Conservation (phyloP, 176 grass and related monocot species). For the Eleusine coracana region DNA sequence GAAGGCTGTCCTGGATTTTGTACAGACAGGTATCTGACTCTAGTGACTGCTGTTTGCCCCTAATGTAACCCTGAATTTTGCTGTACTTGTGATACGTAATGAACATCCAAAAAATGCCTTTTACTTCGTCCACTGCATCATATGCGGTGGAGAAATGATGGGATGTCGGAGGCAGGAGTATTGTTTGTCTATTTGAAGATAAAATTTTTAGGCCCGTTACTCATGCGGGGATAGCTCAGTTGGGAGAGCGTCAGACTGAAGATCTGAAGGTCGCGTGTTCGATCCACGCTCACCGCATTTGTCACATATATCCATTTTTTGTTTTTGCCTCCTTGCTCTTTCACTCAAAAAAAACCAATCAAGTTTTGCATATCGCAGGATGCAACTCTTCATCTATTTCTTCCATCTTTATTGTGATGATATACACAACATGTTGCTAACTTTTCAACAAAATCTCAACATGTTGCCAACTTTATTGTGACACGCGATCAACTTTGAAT, state of each 20-base stretch:
- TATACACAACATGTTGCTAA: too few species aligned
- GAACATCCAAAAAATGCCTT: not conserved
- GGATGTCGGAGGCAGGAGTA: too few species aligned
- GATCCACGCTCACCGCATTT: slow-evolving; percentile 81
- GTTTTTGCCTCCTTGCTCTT: too few species aligned
- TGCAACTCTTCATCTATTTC: not conserved
- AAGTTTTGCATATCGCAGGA: too few species aligned
- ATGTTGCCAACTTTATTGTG: too few species aligned
- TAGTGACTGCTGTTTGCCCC: not conserved
- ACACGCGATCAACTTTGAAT: not conserved
- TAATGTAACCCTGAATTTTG: not conserved
- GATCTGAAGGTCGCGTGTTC: slow-evolving; percentile 99
- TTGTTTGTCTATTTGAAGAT: too few species aligned
- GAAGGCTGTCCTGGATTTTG: slow-evolving; percentile 18
- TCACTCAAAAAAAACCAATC: too few species aligned
- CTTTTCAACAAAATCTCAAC: too few species aligned
- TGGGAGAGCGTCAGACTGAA: slow-evolving; percentile 99
- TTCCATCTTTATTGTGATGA: too few species aligned
- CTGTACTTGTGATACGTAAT: not conserved
- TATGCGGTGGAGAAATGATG: too few species aligned
- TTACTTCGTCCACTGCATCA: not conserved
- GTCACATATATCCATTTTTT: too few species aligned
- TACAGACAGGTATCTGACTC: slow-evolving; percentile 20
- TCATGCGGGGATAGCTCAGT: slow-evolving; percentile 88
- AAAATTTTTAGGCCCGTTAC: too few species aligned